Conservation (phyloP, 345 rosid species). For the Ceriops tagal region DNA sequence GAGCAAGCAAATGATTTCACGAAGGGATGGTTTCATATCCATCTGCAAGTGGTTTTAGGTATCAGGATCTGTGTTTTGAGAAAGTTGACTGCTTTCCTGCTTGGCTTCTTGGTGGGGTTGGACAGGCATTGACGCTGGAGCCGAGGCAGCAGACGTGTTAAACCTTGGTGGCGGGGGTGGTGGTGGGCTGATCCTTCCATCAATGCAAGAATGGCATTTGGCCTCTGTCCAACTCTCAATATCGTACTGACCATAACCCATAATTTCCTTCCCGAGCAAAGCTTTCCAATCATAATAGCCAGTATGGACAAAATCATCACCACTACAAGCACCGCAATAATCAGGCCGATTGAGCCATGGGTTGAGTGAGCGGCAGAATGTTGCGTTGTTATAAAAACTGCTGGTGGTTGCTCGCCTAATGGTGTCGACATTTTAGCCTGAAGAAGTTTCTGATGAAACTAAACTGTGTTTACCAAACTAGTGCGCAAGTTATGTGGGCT, state of each 20-base stretch:
- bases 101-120: slow-evolving; percentile 34
- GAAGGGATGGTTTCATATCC: too few species aligned
- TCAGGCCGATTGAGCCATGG: slow-evolving; percentile 48
- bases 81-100: slow-evolving; percentile 25
- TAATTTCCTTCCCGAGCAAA: slow-evolving; percentile 63
- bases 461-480: background rate
- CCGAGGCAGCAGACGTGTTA: slow-evolving; percentile 13
- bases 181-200: slow-evolving; percentile 48
- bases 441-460: background rate
- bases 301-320: slow-evolving; percentile 40
- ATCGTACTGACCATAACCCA: slow-evolving; percentile 59
- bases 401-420: slow-evolving; percentile 43
- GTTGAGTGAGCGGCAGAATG: slow-evolving; percentile 25
- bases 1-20: too few species aligned
- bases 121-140: slow-evolving; percentile 9
- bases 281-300: slow-evolving; percentile 59
- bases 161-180: slow-evolving; percentile 12
- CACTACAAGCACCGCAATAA: slow-evolving; percentile 51
- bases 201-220: slow-evolving; percentile 67
- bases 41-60: background rate
- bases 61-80: slow-evolving; percentile 20
- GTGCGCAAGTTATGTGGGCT: background rate
- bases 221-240: slow-evolving; percentile 72
- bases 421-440: slow-evolving; percentile 38
- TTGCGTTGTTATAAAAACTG: slow-evolving; percentile 28